phyloP scores from a whole-genome alignment of 352 stramenopile species.

The Globisporangium spiculum region DNA sequence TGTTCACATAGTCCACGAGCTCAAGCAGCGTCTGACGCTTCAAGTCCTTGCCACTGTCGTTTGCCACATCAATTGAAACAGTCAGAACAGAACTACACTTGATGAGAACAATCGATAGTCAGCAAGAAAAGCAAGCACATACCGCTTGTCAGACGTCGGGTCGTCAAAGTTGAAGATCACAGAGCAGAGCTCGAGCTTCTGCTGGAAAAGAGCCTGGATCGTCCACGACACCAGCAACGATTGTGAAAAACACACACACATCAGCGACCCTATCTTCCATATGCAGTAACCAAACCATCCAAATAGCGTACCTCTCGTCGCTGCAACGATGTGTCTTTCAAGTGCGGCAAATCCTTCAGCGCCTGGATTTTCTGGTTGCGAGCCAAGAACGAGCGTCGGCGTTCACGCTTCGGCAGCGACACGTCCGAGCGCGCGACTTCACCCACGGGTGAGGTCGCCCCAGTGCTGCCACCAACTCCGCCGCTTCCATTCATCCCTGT shows the following conservation, averaged over 20 bases:
- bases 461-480: slow-evolving; percentile 12
- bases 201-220: slow-evolving; percentile 90
- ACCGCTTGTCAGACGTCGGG: slow-evolving; percentile 92
- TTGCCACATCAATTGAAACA: slow-evolving; percentile 4
- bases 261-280: background rate
- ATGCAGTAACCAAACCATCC: background rate
- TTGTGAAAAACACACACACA: background rate
- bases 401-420: slow-evolving; percentile 77
- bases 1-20: slow-evolving; percentile 99
- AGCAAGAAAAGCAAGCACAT: slow-evolving; percentile 5
- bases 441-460: slow-evolving; percentile 48
- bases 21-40: slow-evolving; percentile 99
- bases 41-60: slow-evolving; percentile 88
- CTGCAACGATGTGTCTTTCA: slow-evolving; percentile 85
- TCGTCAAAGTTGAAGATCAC: slow-evolving; percentile 98
- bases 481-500: slow-evolving; percentile 14
- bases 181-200: slow-evolving; percentile 95
- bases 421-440: slow-evolving; percentile 82
- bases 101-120: background rate
- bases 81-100: slow-evolving; percentile 2
- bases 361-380: slow-evolving; percentile 87
- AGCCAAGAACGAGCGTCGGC: slow-evolving; percentile 77
- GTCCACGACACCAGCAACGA: slow-evolving; percentile 6
- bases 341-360: slow-evolving; percentile 78
- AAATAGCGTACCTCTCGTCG: slow-evolving; percentile 43